Evolutionary conservation across 2,329 filamentous ascomycete species (phyloP).

Genomic region (Xylaria sp.): DNA sequence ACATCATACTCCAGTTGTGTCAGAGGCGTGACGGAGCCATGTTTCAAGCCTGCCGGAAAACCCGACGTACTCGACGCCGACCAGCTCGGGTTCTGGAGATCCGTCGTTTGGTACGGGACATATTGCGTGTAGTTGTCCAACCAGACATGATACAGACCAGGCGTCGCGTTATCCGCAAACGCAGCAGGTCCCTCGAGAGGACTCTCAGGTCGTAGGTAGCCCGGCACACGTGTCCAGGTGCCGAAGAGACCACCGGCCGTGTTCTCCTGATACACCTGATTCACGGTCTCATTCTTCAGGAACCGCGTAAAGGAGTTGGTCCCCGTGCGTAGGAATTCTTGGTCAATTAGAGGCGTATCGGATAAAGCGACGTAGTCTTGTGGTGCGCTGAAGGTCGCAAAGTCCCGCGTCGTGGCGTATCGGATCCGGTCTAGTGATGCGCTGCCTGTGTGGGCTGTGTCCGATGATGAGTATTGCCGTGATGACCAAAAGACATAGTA

Average conservation of each 20-base stretch:
- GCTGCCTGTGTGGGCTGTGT: conserved; percentile 56
- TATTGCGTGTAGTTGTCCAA: conserved; percentile 59
- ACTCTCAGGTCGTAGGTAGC: conserved; percentile 48
- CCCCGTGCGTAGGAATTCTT: conserved; percentile 56
- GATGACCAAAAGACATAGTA: conserved; percentile 62
- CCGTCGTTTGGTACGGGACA: conserved; percentile 54
- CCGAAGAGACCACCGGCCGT: conserved; percentile 59
- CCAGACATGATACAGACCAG: conserved; percentile 53
- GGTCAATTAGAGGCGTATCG: conserved; percentile 59
- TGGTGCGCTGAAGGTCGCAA: conserved; percentile 58
- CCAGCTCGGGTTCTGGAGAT: conserved; percentile 53
- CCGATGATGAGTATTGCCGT: conserved; percentile 55
- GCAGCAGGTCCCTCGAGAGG: conserved; percentile 53
- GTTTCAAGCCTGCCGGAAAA: conserved; percentile 58
- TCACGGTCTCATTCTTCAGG: conserved; percentile 60
- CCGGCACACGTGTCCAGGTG: conserved; percentile 54
- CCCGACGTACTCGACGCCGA: conserved; percentile 49
- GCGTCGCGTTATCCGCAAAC: conserved; percentile 51
- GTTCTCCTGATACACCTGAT: conserved; percentile 60
- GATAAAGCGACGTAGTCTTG: conserved; percentile 55
- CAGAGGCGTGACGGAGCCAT: conserved; percentile 58
- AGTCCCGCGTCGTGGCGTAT: conserved; percentile 62
- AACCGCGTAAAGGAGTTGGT: conserved; percentile 55
- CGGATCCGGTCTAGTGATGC: conserved; percentile 56
- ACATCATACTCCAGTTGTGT: conserved; percentile 55